Base-by-base conservation (phyloP, 148 eudicot genomes). In the Rhododendron ferrugineum region DNA sequence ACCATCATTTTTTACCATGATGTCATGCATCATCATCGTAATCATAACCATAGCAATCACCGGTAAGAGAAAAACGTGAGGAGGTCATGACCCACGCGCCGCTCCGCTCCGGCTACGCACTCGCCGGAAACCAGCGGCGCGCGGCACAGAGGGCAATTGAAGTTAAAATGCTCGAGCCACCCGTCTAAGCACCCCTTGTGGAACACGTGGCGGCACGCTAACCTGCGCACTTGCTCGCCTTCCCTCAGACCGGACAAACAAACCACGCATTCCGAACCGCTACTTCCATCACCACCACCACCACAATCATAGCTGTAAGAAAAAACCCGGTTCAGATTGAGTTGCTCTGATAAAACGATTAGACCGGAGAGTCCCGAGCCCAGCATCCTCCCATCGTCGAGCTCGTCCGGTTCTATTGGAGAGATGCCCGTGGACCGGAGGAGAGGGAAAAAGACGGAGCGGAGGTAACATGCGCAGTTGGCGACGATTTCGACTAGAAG, bases 111-210 rank as follows among this genome's bases (percentile, higher is more conserved):
- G 0, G 36, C 86, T 80, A 90, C 92, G 89, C 88, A 94, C 89
- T 85, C 81, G 0, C 81, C 93, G 16, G 88, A 28, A 18, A 90
- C 88, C 23, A 92, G 77, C 26, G 93, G 87, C 23, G 90, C 85
- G n/a, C 96, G 93, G 85, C 96, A 95, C 20, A 95, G 88, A 1
- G 98, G 98, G 83, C 98, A 95, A 83, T 76, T 93, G 83, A 93
- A 93, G 79, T 92, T 92, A 78, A 90, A 83, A 26, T 88, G 93
- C 4, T 87, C 87, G 15, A 95, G 92, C 98, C 98, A 95, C 4
- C 94, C 93, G 8, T 91, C 95, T 54, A 95, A 88, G 86, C 96
- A 95, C 50, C 89, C 90, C 81, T 86, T 92, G 82, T 95, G 98
- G 83, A 95, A 95, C 49, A 92, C 94, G 83, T 95, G 98, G 30